Percentiles rank a stretch among this genome's conserved stretches.
Conservation (phyloP, 1,139 yeast species). For the Geotrichum citri-aurantii region DNA sequence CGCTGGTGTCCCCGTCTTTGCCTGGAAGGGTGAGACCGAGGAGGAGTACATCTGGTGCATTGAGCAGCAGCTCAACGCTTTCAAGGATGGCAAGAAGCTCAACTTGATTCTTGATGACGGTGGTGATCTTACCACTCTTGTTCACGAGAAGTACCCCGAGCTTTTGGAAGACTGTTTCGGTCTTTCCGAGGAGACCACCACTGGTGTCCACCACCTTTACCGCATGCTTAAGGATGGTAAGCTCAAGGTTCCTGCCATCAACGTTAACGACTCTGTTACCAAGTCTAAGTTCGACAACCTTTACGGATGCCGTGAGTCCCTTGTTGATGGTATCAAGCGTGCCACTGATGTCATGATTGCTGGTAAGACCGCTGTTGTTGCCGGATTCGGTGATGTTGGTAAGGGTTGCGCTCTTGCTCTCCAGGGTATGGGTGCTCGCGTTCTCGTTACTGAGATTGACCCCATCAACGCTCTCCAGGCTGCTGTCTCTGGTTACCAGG, state of each 20-base stretch:
- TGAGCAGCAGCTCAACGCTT: constrained; percentile 97
- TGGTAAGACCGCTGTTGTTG: constrained; percentile 98
- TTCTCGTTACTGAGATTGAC: constrained; percentile 93
- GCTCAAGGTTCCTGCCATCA: constrained; percentile 98
- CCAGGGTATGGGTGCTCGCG: constrained; percentile 99
- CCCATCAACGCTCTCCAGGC: constrained; percentile 99
- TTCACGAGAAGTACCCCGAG: constrained; percentile 98
- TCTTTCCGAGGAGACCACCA: constrained; percentile 98
- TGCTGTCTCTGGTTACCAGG: constrained; percentile 99
- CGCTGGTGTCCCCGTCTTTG: constrained; percentile 98
- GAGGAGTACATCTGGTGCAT: constrained; percentile 99
- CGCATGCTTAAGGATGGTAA: constrained; percentile 85
- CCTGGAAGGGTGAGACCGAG: constrained; percentile 99
- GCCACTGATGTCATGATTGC: constrained; percentile 99
- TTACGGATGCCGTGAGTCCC: constrained; percentile 99
- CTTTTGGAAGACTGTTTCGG: constrained; percentile 94
- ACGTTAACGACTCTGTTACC: constrained; percentile 98
- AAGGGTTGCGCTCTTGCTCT: constrained; percentile 99
- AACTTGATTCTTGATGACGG: constrained; percentile 99
- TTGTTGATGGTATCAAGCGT: constrained; percentile 98
- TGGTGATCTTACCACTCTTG: constrained; percentile 97
- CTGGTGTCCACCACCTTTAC: constrained; percentile 99
- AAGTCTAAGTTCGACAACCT: constrained; percentile 99
- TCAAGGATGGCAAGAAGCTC: constrained; percentile 94
- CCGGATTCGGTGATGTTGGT: constrained; percentile 99